Percentiles rank a stretch among this genome's conserved stretches.
Evolutionary conservation across 2,329 filamentous ascomycete genomes (phyloP).

Genomic region (Ambrosiella cleistominuta): DNA sequence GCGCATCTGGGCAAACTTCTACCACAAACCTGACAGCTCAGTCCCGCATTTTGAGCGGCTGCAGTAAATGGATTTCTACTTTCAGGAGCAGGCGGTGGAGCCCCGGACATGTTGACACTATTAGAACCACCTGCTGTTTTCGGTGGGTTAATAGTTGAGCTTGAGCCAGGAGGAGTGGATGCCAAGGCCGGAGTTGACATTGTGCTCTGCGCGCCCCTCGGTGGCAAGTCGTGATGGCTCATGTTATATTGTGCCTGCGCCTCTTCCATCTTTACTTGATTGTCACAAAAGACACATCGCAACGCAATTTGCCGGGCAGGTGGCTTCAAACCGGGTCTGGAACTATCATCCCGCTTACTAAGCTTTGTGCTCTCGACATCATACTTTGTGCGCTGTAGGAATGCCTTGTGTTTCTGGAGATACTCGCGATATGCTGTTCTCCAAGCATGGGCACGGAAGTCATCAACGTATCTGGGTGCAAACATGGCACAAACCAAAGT

Average conservation of each 20-base stretch:
- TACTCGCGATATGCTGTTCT: conserved; percentile 54
- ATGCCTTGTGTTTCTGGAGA: conserved; percentile 54
- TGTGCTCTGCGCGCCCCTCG: neutral
- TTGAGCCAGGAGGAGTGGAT: neutral
- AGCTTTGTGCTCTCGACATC: conserved; percentile 58
- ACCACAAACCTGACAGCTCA: conserved; percentile 49
- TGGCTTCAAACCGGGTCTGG: conserved; percentile 40
- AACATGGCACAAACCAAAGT: conserved; percentile 58
- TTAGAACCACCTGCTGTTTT: conserved; percentile 10
- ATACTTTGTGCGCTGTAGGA: conserved; percentile 60
- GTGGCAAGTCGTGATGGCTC: neutral
- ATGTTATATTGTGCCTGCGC: neutral
- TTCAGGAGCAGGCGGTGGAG: conserved; percentile 5
- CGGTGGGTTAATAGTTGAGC: neutral
- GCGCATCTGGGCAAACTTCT: conserved; percentile 50
- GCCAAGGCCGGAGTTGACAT: conserved; percentile 7
- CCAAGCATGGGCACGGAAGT: conserved; percentile 59
- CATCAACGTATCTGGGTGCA: conserved; percentile 58
- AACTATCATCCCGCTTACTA: conserved; percentile 42
- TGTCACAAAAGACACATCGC: conserved; percentile 60
- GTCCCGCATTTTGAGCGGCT: conserved; percentile 39
- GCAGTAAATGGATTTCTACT: conserved; percentile 37
- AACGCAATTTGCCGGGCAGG: conserved; percentile 54
- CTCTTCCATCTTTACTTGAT: conserved; percentile 26
- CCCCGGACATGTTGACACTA: neutral